Base-by-base conservation (phyloP, 495 filamentous ascomycete genomes). In the Hypomontagnella submonticulosa region DNA sequence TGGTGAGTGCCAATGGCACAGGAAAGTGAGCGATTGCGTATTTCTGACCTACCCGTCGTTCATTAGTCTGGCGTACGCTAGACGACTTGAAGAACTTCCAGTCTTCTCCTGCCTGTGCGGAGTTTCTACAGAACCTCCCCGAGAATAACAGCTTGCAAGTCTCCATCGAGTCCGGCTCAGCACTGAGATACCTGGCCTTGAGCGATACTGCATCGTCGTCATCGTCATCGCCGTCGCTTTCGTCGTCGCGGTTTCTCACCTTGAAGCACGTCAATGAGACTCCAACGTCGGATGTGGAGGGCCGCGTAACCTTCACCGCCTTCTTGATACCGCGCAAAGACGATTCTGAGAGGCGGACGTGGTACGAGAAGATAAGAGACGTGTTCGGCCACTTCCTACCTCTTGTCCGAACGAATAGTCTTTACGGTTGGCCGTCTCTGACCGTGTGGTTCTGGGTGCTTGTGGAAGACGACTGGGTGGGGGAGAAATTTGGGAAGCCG, bases 51-150 rank as follows among this genome's bases (percentile, higher is more conserved):
- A 62, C 59, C 36, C 23, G 41, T 18, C 13, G 1, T 48, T 43
- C 2, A 54, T 44, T n/a, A 69, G 66, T 36, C n/a, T 72, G 66
- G 66, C 1, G 1, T 1, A 23, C 30, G 4, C 8, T 50, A 1
- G 62, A 64, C 4, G 50, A 15, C 46, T 47, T 73, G 36, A 61
- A 69, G 61, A 58, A 58, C 4, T 73, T 73, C 56, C 58, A 59
- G 42, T 19, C 27, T 34, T 67, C 71, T 56, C 54, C 67, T 19
- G 64, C 65, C 13, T 69, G 67, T 36, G 51, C 11, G 9, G 71
- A 64, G 37, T 67, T 73, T 52, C 64, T 73, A 38, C 53, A 55
- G 12, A 37, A 44, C 53, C 67, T 73, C 1, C 67, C 63, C 47
- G 40, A 61, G n/a, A 2, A 27, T 27, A 11, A 63, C 43, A 37